phyloP scores from a whole-genome alignment of 164 flowering plant species.

The Vitis cinerea region DNA sequence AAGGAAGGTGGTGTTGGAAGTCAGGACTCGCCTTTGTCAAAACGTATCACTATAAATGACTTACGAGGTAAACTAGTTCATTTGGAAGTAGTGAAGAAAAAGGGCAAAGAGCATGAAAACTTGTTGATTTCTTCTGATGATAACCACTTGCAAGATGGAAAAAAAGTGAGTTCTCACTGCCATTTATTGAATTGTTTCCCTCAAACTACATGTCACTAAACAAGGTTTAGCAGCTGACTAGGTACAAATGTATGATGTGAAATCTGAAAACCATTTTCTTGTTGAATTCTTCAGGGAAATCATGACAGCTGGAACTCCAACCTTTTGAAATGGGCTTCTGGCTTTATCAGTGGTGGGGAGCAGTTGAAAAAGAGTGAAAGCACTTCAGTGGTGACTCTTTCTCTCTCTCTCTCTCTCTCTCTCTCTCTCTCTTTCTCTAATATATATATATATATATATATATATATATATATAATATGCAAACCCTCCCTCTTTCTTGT shows the following conservation, averaged over 20 bases:
- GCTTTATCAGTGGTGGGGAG: slow-evolving; percentile 67
- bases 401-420: not conserved
- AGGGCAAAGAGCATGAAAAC: slow-evolving; percentile 87
- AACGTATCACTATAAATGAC: slow-evolving; percentile 76
- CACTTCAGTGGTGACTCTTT: slow-evolving; percentile 43
- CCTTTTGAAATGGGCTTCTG: slow-evolving; percentile 92
- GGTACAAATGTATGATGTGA: not conserved
- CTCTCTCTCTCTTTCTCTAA: not conserved
- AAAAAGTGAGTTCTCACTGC: slow-evolving; percentile 30
- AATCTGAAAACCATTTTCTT: not conserved
- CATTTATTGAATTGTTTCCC: no score
- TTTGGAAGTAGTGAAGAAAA: slow-evolving; percentile 82
- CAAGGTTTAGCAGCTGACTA: not conserved
- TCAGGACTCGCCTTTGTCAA: slow-evolving; percentile 33
- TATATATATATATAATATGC: no score
- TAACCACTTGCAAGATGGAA: slow-evolving; percentile 27
- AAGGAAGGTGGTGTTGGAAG: slow-evolving; percentile 51
- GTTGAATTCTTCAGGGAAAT: slow-evolving; percentile 43
- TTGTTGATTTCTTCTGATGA: slow-evolving; percentile 55
- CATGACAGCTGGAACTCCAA: slow-evolving; percentile 76
- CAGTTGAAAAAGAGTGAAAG: slow-evolving; percentile 42
- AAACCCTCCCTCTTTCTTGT: not conserved
- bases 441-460: not conserved
- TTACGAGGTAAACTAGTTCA: slow-evolving; percentile 88
- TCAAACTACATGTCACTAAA: not conserved